Conservation (phyloP, 345 rosid species). For the Anastatica hierochuntica region DNA sequence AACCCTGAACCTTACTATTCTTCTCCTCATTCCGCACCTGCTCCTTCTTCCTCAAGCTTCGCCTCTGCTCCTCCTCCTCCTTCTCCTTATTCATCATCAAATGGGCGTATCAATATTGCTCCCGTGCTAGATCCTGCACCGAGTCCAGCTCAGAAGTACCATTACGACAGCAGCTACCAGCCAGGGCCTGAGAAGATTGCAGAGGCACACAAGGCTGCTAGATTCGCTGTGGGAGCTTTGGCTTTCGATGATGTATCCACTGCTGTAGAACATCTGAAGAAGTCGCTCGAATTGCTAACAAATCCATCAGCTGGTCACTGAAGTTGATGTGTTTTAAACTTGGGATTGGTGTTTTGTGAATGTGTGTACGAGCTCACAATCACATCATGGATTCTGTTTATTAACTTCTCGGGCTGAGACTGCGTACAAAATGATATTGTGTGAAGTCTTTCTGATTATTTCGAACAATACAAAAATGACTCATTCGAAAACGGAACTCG, state of each 20-base stretch:
- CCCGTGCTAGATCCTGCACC: constrained; percentile 34
- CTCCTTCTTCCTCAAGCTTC: constrained; percentile 48
- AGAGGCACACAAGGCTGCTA: constrained; percentile 95
- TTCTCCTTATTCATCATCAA: constrained; percentile 39
- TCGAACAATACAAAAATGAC: neutral
- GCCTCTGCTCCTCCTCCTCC: constrained; percentile 29
- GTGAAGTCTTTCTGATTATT: neutral
- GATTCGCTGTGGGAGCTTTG: constrained; percentile 94
- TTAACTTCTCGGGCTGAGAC: neutral
- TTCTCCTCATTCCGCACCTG: constrained; percentile 38
- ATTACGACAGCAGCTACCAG: constrained; percentile 72
- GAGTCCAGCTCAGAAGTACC: constrained; percentile 34
- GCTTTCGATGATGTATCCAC: constrained; percentile 88
- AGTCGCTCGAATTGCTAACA: constrained; percentile 70
- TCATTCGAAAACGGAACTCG: too few species aligned
- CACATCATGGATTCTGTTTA: constrained; percentile 1
- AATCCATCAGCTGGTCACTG: constrained; percentile 24
- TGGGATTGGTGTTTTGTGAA: neutral
- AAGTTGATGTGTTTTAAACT: constrained; percentile 1
- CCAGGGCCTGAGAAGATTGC: constrained; percentile 85
- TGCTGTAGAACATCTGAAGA: constrained; percentile 70
- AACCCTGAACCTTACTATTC: constrained; percentile 55
- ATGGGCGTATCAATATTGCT: constrained; percentile 30
- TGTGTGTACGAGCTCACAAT: neutral
- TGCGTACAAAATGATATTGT: constrained; percentile 8